phyloP scores from a whole-genome alignment of 345 rosid genomes.

The Conringia planisiliqua region DNA sequence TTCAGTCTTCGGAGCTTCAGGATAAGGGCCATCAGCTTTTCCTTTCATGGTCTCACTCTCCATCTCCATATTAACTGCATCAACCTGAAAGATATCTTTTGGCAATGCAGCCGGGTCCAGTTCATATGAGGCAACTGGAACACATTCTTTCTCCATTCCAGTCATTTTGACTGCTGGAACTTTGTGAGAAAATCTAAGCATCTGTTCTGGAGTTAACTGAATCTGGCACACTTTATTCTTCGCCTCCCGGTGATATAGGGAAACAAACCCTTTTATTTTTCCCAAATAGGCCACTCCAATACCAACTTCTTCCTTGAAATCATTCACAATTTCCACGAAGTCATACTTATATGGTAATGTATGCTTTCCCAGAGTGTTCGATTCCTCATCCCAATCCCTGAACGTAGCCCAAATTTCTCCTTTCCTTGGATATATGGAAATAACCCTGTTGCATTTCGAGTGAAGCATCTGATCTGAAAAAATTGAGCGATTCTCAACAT shows the following conservation, averaged over 20 bases:
- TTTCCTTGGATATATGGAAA: slow-evolving; percentile 55
- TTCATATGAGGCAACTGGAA: slow-evolving; percentile 63
- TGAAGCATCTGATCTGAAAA: slow-evolving; percentile 56
- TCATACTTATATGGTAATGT: slow-evolving; percentile 49
- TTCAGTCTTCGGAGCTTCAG: slow-evolving; percentile 19
- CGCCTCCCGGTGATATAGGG: slow-evolving; percentile 43
- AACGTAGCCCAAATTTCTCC: slow-evolving; percentile 93
- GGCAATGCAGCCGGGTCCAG: slow-evolving; percentile 74
- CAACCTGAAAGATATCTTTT: slow-evolving; percentile 18
- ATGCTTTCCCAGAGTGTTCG: slow-evolving; percentile 50
- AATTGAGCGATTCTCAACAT: slow-evolving; percentile 39
- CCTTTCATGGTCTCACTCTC: slow-evolving; percentile 17
- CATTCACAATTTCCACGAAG: slow-evolving; percentile 62
- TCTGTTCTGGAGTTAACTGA: slow-evolving; percentile 25
- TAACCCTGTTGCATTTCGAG: neutral
- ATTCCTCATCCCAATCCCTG: slow-evolving; percentile 57
- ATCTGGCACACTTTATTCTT: neutral
- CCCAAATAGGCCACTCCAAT: slow-evolving; percentile 61
- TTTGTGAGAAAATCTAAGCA: slow-evolving; percentile 72
- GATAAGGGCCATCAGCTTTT: slow-evolving; percentile 17
- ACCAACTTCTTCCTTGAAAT: slow-evolving; percentile 47
- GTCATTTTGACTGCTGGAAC: slow-evolving; percentile 65
- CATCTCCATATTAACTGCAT: slow-evolving; percentile 15
- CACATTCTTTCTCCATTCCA: slow-evolving; percentile 59
- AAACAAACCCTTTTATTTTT: slow-evolving; percentile 65